These are phyloP conservation scores for Pythium guiyangense DNA, from an alignment of 352 stramenopile genomes.

Conservation along the genomic window DNA sequence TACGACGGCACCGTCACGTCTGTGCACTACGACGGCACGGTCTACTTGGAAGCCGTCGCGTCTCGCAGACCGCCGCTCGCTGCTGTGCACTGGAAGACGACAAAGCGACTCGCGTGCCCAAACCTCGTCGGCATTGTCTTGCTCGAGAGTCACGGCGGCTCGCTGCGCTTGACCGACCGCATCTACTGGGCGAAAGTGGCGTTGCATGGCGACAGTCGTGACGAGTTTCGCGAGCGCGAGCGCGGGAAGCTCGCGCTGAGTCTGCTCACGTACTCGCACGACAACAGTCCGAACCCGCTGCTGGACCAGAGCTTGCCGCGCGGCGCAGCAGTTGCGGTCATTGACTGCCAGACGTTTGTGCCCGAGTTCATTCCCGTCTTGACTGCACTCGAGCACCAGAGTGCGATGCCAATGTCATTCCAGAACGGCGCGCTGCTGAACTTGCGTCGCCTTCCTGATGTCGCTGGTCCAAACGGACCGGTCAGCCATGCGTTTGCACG, in stretches of 20 bases:
- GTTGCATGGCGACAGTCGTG: constrained; percentile 57
- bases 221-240: constrained; percentile 68
- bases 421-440: constrained; percentile 72
- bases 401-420: constrained; percentile 69
- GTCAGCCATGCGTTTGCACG: background rate
- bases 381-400: constrained; percentile 71
- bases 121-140: constrained; percentile 83
- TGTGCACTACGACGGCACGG: constrained; percentile 55
- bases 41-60: constrained; percentile 53
- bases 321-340: constrained; percentile 63
- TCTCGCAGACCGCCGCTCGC: constrained; percentile 54
- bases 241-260: constrained; percentile 56
- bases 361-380: constrained; percentile 86
- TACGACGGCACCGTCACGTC: constrained; percentile 54
- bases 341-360: constrained; percentile 86
- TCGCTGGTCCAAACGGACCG: background rate
- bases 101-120: constrained; percentile 62
- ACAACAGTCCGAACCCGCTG: constrained; percentile 55
- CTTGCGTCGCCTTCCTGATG: constrained; percentile 19
- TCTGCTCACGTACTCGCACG: constrained; percentile 59
- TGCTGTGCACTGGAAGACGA: constrained; percentile 78
- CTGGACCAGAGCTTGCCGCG: constrained; percentile 39
- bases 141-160: constrained; percentile 40
- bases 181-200: constrained; percentile 79
- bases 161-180: constrained; percentile 38